Evolutionary conservation across 805 yeast genomes (phyloP), one percentile per base, ranked within the genome.

Genomic region (Wickerhamomyces sydowiorum): DNA sequence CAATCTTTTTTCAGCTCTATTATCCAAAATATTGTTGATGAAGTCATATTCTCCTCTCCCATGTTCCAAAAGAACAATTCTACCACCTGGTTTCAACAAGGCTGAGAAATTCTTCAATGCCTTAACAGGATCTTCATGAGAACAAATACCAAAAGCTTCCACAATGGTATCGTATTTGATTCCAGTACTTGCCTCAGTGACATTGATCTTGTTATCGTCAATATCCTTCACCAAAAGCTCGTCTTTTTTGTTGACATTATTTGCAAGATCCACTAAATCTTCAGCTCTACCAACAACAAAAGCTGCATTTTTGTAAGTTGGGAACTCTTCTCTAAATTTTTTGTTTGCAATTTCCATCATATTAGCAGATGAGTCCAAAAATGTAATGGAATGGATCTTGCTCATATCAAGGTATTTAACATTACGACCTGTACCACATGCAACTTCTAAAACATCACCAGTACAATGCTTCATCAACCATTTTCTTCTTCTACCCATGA

Each of bases 371-470:
- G 96, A 75, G 60, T 93, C 99, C 37, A 90, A 64, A 52, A 86
- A 87, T 0, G 98, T 91, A 30, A 87, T 75, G 0, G 96, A 84
- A 37, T 74, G 71, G 24, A 91, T 65, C 22, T 67, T 59, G 2
- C 75, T 70, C 18, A 80, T 75, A 40, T 81, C 73, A 51, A 88
- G 64, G 58, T 82, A 90, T 37, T 82, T 80, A 43, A 91, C 75
- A 59, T 93, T 93, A 62, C 98, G 75, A 7, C 99, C 98, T 0
- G 99, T 93, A 44, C 99, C 99, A 57, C 95, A 86, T 0, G 97
- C 83, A 10, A 91, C 93, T 62, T 93, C 99, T 43, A 93, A 66
- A 2, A 89, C 96, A 58, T 93, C 96, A 19, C 99, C 99, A 44
- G 70, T 66, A 38, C 82, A 75, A 47, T 84, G 85, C 29, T 69